These are phyloP conservation scores for Leishmania aethiopica DNA, from an alignment of 208 protist species.

Conservation along the genomic window DNA sequence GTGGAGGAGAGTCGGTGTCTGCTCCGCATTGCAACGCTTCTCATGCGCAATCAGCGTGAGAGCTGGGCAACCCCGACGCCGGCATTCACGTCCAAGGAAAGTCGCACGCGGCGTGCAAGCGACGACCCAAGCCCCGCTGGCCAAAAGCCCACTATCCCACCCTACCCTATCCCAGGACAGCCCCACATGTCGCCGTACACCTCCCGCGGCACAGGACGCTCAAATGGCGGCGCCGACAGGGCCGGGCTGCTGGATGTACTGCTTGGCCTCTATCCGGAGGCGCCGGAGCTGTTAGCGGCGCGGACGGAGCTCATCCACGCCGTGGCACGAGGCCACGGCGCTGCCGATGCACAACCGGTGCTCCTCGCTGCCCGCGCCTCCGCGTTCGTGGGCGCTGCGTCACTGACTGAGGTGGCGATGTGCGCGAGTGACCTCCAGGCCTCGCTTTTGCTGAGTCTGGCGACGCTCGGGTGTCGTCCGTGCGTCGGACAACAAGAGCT, in stretches of 20 bases:
- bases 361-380: neutral
- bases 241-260: slow-evolving; percentile 20
- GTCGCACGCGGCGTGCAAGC: neutral
- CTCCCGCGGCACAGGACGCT: neutral
- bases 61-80: neutral
- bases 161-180: neutral
- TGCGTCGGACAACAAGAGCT: slow-evolving; percentile 4
- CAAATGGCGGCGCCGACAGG: neutral
- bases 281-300: slow-evolving; percentile 6
- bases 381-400: slow-evolving; percentile 5
- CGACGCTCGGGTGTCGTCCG: slow-evolving; percentile 5
- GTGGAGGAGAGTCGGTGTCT: slow-evolving; percentile 21
- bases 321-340: neutral
- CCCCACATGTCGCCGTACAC: neutral
- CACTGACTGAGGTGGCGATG: slow-evolving; percentile 6
- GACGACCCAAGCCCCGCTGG: neutral
- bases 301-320: slow-evolving; percentile 12
- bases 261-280: slow-evolving; percentile 9
- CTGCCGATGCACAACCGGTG: neutral
- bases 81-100: neutral
- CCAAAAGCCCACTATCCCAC: neutral
- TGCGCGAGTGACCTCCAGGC: neutral
- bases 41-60: neutral
- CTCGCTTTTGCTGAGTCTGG: slow-evolving; percentile 6
- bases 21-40: slow-evolving; percentile 18